A percentile compares a stretch with the other conserved stretches of the same genome.
Conservation (phyloP, 768 basidiomycete species). For the Termitomyces sp. region DNA sequence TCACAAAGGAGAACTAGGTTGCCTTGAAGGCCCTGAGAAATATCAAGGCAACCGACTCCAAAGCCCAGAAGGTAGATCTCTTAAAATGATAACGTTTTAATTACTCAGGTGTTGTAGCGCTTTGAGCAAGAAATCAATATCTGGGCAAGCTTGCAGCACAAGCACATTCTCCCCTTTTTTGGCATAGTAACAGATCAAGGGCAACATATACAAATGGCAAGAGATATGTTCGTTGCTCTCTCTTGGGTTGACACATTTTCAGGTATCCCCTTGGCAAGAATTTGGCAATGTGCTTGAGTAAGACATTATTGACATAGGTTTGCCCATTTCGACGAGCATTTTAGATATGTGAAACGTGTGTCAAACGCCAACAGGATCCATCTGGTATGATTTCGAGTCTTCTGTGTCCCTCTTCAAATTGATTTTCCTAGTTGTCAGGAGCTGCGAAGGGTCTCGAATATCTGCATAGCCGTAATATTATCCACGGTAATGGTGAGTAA, state of each 20-base stretch:
- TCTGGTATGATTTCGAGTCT: conserved; percentile 32
- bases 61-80: conserved; percentile 36
- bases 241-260: conserved; percentile 1
- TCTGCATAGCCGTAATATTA: conserved; percentile 46
- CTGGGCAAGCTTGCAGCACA: conserved; percentile 49
- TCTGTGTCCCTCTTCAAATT: conserved; percentile 1
- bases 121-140: conserved; percentile 54
- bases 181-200: conserved; percentile 56
- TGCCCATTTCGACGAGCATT: not conserved
- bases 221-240: not conserved
- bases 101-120: conserved; percentile 31
- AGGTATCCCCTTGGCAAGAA: conserved; percentile 65
- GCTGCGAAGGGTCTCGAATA: conserved; percentile 58
- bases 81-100: not conserved
- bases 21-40: conserved; percentile 54
- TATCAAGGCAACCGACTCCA: conserved; percentile 40
- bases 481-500: conserved; percentile 60
- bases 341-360: conserved; percentile 39
- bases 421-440: conserved; percentile 38
- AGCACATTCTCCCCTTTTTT: conserved; percentile 53
- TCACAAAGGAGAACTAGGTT: conserved; percentile 34
- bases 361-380: conserved; percentile 35
- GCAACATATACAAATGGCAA: conserved; percentile 47
- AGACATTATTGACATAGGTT: conserved; percentile 8
- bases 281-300: conserved; percentile 56